Evolutionary conservation across 495 filamentous ascomycete species (phyloP), one percentile per base, ranked within the genome.

Genomic region (Aspergillus coremiiformis): DNA sequence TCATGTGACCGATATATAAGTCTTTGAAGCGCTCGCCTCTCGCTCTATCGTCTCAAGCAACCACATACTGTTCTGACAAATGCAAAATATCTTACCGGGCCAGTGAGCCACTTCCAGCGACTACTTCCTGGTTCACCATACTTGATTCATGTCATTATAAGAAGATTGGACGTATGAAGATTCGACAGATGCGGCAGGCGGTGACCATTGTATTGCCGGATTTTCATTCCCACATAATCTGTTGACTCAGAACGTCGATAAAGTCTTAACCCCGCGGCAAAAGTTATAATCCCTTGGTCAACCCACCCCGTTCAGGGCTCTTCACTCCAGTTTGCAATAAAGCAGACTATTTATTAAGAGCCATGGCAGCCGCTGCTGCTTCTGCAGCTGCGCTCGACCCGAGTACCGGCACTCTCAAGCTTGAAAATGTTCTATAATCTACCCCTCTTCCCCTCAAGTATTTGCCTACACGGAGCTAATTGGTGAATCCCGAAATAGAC

Each of bases 341-440:
- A 54, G 61, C 58, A 57, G 37, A 60, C 52, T 49, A 39, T 51
- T 45, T 32, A 52, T 48, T 47, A 45, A 54, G 47, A 66, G 67
- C 59, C 59, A 82, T 81, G 78, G 74, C 77, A 54, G 72, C 77
- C 55, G 72, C 76, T 30, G 74, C 77, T 64, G 78, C 75, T 39
- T 76, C 77, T 37, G 64, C 73, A 59, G 72, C 76, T 64, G 77
- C 73, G 61, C 74, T 84, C 59, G 79, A 84, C 61, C 81, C 81
- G 51, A 71, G 68, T 60, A 78, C 80, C 55, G 76, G 73, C 63
- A 89, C 84, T 26, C 66, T 89, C 47, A 87, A 87, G 64, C 74
- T 89, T 47, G 85, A 89, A 72, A 89, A 87, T 66, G 82, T 84
- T 58, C 54, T 65, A 49, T 29, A 43, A 44, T 47, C 27, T 57